Percentiles rank a stretch among this genome's conserved stretches.
These are phyloP conservation scores for Xanthoconium stramineum DNA, from an alignment of 768 basidiomycete species.

Conservation along the genomic window DNA sequence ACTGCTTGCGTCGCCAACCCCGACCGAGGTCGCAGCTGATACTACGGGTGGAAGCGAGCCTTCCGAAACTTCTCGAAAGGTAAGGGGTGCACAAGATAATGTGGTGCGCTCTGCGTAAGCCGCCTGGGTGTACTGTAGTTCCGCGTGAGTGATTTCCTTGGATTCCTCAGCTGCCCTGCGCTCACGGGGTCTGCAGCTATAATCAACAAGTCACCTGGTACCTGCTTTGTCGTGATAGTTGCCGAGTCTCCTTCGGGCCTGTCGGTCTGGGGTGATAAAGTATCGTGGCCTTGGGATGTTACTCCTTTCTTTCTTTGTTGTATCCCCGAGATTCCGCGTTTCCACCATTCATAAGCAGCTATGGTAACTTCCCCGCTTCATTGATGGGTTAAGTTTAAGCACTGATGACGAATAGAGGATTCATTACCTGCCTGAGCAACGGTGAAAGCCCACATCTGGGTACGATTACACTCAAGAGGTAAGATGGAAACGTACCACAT, in stretches of 20 bases:
- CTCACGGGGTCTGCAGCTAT: conserved; percentile 28
- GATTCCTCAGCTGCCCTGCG: background rate
- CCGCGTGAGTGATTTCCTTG: conserved; percentile 11
- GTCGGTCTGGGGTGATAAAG: background rate
- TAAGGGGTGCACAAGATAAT: conserved; percentile 52
- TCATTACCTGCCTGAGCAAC: conserved; percentile 23
- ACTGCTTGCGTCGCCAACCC: background rate
- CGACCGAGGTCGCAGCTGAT: conserved; percentile 12
- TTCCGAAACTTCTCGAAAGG: conserved; percentile 61
- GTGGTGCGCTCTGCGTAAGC: conserved; percentile 57
- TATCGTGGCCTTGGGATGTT: background rate
- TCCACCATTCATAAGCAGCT: conserved; percentile 61
- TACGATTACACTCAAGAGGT: too few species aligned
- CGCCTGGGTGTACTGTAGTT: conserved; percentile 51
- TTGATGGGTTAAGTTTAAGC: background rate
- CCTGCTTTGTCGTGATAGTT: background rate
- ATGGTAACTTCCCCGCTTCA: conserved; percentile 63
- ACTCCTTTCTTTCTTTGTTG: conserved; percentile 13
- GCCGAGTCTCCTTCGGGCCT: background rate
- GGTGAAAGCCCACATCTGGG: background rate
- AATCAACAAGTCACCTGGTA: conserved; percentile 19
- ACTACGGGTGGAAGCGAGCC: conserved; percentile 44
- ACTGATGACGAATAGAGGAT: conserved; percentile 21
- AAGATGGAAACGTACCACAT: conserved; percentile 20
- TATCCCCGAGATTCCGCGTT: conserved; percentile 29